A percentile compares a stretch with the other conserved stretches of the same genome.
These are phyloP conservation scores for Phytophthora litchii DNA, from an alignment of 352 stramenopile species.

Conservation along the genomic window DNA sequence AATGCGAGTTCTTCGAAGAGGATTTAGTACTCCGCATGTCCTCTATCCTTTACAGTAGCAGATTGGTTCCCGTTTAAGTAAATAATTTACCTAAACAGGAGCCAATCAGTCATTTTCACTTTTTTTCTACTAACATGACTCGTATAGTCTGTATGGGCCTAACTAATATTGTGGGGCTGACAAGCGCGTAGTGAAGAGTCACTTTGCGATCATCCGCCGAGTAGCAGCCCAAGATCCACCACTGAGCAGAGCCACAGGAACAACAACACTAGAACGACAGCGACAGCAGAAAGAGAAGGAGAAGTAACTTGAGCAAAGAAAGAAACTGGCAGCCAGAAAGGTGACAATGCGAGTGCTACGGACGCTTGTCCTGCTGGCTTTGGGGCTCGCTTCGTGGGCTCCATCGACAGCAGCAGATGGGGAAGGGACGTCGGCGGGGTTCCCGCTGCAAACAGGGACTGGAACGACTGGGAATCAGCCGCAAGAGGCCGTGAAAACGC, in stretches of 20 bases:
- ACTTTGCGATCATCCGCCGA: neutral
- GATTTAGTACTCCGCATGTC: no score
- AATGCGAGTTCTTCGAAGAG: no score
- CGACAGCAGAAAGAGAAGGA: neutral
- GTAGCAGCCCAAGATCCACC: no score
- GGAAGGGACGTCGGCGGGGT: constrained; percentile 1
- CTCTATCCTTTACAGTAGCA: no score
- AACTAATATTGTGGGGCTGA: no score
- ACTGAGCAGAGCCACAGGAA: neutral
- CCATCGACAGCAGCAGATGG: constrained; percentile 1
- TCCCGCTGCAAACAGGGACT: constrained; percentile 3
- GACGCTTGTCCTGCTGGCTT: constrained; percentile 14
- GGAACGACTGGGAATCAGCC: neutral
- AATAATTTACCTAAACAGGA: no score
- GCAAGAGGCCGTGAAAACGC: constrained; percentile 5
- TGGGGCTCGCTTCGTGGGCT: constrained; percentile 3
- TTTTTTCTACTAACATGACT: no score
- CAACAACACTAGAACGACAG: neutral
- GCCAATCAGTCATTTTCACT: no score
- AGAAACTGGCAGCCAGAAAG: neutral
- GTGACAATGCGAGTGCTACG: constrained; percentile 10
- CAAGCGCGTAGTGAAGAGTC: neutral
- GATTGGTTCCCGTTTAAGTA: no score
- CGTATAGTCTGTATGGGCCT: no score
- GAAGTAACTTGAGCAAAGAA: neutral